These are phyloP conservation scores for Bipolaris victoriae DNA, from an alignment of 2,329 filamentous ascomycete genomes.

Conservation along the genomic window DNA sequence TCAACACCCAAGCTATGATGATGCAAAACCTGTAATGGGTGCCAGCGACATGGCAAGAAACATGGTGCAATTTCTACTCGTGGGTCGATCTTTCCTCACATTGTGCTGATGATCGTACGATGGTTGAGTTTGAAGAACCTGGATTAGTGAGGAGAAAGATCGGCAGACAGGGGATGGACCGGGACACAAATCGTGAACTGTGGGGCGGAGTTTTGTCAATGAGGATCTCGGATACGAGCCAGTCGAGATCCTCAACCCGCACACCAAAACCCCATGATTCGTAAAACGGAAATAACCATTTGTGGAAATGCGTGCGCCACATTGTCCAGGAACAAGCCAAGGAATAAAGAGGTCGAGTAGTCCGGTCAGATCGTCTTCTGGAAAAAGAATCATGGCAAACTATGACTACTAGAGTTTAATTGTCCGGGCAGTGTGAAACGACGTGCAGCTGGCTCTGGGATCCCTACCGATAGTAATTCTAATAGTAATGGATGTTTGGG, in stretches of 20 bases:
- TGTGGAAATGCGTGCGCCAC: constrained; percentile 5
- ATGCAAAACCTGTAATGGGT: not conserved
- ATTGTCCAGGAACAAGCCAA: not conserved
- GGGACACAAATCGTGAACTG: constrained; percentile 7
- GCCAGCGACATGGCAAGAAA: not conserved
- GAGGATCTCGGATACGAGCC: not conserved
- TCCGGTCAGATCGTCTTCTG: constrained; percentile 5
- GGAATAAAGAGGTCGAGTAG: constrained; percentile 1
- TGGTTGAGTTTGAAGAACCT: constrained; percentile 17
- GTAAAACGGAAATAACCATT: not conserved
- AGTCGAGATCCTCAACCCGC: not conserved
- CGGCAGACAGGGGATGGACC: constrained; percentile 12
- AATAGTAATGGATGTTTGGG: not conserved
- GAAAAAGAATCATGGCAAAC: constrained; percentile 6
- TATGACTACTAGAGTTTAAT: constrained; percentile 18
- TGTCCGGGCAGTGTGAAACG: constrained; percentile 14
- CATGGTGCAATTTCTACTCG: constrained; percentile 3
- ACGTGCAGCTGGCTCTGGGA: constrained; percentile 5
- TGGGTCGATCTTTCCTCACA: constrained; percentile 11
- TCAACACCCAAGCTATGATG: constrained; percentile 11
- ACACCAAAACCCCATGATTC: not conserved
- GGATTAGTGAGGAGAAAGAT: constrained; percentile 17
- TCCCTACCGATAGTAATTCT: constrained; percentile 10
- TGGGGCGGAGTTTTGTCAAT: constrained; percentile 3
- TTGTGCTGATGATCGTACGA: constrained; percentile 14